These are phyloP conservation scores for Trichocladium antarcticum DNA, from an alignment of 495 filamentous ascomycete genomes.

Conservation along the genomic window DNA sequence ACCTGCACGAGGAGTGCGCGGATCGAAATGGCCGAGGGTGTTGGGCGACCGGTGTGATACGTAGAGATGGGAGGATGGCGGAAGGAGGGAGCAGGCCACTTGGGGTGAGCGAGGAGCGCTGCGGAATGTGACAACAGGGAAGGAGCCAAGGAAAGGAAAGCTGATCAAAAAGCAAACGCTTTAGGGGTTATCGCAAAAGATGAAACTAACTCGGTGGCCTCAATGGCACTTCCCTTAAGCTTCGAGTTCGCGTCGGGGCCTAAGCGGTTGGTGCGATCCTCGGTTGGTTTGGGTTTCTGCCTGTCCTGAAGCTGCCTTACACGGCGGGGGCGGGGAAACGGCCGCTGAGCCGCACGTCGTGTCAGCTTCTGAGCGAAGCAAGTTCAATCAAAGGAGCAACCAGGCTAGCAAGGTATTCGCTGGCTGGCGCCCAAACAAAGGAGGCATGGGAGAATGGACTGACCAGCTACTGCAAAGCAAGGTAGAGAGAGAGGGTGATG, in stretches of 20 bases:
- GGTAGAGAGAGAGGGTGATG: background rate
- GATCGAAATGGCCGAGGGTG: background rate
- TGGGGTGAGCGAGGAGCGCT: background rate
- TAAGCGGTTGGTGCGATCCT: background rate
- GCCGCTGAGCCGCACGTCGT: constrained; percentile 7
- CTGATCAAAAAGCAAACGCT: background rate
- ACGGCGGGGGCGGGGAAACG: constrained; percentile 16
- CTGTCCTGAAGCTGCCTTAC: constrained; percentile 17
- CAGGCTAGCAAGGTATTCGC: background rate
- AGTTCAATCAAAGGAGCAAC: background rate
- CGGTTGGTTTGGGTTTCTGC: constrained; percentile 10
- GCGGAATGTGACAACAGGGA: background rate
- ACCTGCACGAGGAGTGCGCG: constrained; percentile 1
- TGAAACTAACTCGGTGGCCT: constrained; percentile 4
- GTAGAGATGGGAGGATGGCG: background rate
- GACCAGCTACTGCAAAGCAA: background rate
- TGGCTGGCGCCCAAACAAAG: background rate
- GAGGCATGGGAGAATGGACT: background rate
- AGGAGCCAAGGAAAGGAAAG: background rate
- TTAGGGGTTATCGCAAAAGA: background rate
- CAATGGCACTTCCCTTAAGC: background rate
- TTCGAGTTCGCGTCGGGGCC: background rate
- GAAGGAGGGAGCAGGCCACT: constrained; percentile 1
- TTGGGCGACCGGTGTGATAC: background rate
- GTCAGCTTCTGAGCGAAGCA: constrained; percentile 16